These are phyloP conservation scores for Neobulgaria alba DNA, from an alignment of 2,329 filamentous ascomycete species.

Conservation along the genomic window DNA sequence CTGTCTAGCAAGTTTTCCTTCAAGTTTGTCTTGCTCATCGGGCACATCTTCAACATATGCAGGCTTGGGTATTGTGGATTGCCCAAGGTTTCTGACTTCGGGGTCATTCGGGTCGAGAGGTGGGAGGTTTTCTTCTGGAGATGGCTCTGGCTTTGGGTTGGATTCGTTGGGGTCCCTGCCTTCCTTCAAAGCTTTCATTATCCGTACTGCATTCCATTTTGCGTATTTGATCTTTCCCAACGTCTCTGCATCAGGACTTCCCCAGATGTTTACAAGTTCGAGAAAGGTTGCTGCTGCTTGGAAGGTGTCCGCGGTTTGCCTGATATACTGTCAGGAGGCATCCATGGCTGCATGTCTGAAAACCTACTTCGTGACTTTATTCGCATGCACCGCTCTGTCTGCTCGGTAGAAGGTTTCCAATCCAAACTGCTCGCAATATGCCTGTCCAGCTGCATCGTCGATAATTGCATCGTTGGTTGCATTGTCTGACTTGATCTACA, in stretches of 20 bases:
- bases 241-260: conserved; percentile 62
- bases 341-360: too few relatives aligned
- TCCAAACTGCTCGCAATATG: conserved; percentile 91
- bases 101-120: conserved; percentile 55
- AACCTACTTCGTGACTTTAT: conserved; percentile 72
- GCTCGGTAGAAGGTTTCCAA: conserved; percentile 79
- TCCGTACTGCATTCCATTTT: conserved; percentile 90
- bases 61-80: conserved; percentile 34
- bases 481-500: conserved; percentile 61
- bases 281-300: conserved; percentile 89
- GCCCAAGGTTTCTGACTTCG: conserved; percentile 47
- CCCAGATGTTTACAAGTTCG: conserved; percentile 81
- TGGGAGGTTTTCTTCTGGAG: conserved; percentile 36
- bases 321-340: conserved; percentile 27
- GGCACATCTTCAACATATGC: conserved; percentile 47
- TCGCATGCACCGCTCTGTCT: conserved; percentile 35
- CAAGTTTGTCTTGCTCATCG: conserved; percentile 44
- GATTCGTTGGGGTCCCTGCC: conserved; percentile 87
- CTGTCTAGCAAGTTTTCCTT: conserved; percentile 35
- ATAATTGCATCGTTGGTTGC: conserved; percentile 72
- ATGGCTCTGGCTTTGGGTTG: conserved; percentile 60
- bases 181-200: conserved; percentile 82
- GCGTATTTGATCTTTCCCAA: conserved; percentile 88
- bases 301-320: conserved; percentile 89
- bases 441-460: conserved; percentile 79